phyloP scores from a whole-genome alignment of 805 yeast genomes.

The Pichia phayaonensis region DNA sequence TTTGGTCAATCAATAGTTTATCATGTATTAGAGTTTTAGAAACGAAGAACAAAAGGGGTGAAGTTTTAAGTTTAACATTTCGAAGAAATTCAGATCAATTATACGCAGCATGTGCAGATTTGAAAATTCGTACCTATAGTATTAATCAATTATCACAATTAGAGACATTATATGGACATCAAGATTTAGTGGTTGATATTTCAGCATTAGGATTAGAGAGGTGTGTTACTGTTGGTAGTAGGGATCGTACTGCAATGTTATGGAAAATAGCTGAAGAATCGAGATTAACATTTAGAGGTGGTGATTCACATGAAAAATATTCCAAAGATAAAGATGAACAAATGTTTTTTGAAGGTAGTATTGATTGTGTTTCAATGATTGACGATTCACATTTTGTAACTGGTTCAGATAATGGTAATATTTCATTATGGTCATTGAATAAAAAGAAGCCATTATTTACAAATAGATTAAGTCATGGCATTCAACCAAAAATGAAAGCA shows the following conservation, averaged over 20 bases:
- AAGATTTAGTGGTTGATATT: conserved; percentile 78
- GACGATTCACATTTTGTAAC: conserved; percentile 92
- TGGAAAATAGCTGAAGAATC: conserved; percentile 98
- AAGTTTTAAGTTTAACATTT: conserved; percentile 66
- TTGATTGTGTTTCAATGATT: conserved; percentile 83
- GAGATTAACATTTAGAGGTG: conserved; percentile 87
- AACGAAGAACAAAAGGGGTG: conserved; percentile 63
- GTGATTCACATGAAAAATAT: conserved; percentile 45
- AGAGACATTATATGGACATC: conserved; percentile 92
- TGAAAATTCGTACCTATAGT: conserved; percentile 80
- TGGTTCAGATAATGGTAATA: conserved; percentile 90
- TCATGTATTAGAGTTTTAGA: conserved; percentile 72
- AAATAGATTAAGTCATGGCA: conserved; percentile 71
- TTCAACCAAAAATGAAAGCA: conserved; percentile 34
- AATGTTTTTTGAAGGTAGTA: conserved; percentile 71
- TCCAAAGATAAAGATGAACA: conserved; percentile 25
- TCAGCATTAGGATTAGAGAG: conserved; percentile 78
- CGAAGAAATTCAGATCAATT: conserved; percentile 76
- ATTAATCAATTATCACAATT: conserved; percentile 81
- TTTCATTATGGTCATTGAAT: conserved; percentile 83
- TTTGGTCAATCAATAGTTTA: conserved; percentile 80
- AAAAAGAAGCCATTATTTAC: conserved; percentile 82
- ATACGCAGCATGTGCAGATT: conserved; percentile 89
- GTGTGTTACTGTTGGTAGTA: conserved; percentile 91
- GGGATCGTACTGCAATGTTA: conserved; percentile 90